Base-by-base conservation (phyloP, 495 filamentous ascomycete species). In the Acidomyces sp. region DNA sequence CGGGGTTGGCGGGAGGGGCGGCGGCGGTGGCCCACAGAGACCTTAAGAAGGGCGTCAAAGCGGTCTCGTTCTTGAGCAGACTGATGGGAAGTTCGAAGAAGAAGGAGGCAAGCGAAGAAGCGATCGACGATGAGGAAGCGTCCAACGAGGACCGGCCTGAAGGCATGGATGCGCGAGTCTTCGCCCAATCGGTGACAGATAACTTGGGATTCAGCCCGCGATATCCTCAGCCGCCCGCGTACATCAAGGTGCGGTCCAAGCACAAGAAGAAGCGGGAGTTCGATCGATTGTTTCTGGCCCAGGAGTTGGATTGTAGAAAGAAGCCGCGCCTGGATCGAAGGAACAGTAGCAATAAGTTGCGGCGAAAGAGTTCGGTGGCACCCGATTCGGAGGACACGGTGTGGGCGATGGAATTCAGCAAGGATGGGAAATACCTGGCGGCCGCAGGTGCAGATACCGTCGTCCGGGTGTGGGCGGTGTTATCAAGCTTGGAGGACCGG, bases 321-420 rank as follows among this genome's bases (percentile, higher is more conserved):
- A 4, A 20, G 20, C 6, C 27, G 21, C 43, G 40, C 24, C 6
- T 35, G 23, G 30, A 39, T 7, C 24, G 46, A 18, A 23, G 37
- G 26, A 34, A 40, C 25, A 37, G 48, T 11, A 29, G 43, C 13
- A 51, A 53, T 15, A 61, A 56, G 45, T 44, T 49, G n/a, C 37
- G 41, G 15, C 42, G 51, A 12, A 49, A 43, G 21, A 39, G 26
- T 18, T 41, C 46, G 6, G n/a, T 26, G 11, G 22, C 47, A 22
- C 36, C 41, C 3, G 28, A 23, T 34, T 43, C 24, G 5, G 37
- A 37, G 36, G 67, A 74, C 13, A 85, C 90, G 3, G 74, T 93
- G 22, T 99, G 90, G 90, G 79, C 90, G 3, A 72, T 83, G 48
- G 81, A 84, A 45, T 95, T 95, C 49, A 95, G 86, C 47, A 85